Evolutionary conservation across 2,329 filamentous ascomycete genomes (phyloP), one percentile per base, ranked within the genome.

Genomic region (Aspergillus tubingensis): DNA sequence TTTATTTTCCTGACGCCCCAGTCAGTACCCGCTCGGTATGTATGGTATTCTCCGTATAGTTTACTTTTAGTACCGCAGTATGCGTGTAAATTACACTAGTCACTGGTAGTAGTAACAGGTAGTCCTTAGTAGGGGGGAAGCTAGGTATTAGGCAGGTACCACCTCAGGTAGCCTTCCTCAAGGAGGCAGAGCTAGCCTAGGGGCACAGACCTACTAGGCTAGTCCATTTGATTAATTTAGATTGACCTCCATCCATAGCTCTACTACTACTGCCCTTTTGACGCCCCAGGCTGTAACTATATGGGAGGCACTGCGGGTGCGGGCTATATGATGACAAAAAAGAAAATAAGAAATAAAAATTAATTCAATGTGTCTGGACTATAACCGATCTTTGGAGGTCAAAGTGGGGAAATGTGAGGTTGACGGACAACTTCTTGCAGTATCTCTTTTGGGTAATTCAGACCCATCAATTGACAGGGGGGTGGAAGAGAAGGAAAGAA

Each of bases 401-500:
- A 25, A 44, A 59, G 52, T 54, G 52, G 57, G 50, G 57, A 47
- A 50, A 44, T 36, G 43, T 23, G 54, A 17, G 47, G 25, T 23
- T 54, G 49, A 57, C 48, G 36, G 39, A 15, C 52, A 27, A 15
- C 44, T 44, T 52, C 23, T 30, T 62, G 55, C 57, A 65, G 57
- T 60, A 66, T 62, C 65, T 65, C 13, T 47, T 66, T 63, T 66
- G 38, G 62, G 65, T 62, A 66, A 60, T 53, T 57, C 57, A 58
- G 61, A 59, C 58, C 55, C 61, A 65, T 60, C 48, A 36, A 54
- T 56, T 54, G 59, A 62, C 54, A 66, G 52, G 55, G 54, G 56
- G 53, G 48, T 3, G 8, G 27, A 30, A 11, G 10, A 30, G 27
- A 30, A 30, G 32, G 57, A 52, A 47, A 21, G 41, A 44, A 44